phyloP scores from a whole-genome alignment of 345 rosid genomes.

The Heritiera littoralis region DNA sequence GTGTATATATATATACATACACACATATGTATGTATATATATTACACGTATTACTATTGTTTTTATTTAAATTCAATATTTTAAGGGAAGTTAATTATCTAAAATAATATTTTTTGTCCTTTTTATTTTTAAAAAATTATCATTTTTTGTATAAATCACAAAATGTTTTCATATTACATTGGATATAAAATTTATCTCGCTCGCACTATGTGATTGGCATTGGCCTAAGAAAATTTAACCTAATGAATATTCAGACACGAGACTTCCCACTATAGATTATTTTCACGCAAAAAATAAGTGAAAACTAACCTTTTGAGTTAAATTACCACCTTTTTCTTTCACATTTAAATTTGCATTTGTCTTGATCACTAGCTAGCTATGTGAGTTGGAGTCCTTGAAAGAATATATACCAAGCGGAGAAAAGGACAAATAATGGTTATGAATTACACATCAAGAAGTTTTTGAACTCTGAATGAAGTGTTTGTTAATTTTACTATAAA shows the following conservation, averaged over 20 bases:
- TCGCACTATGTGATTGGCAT: too few species aligned
- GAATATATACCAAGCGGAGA: conserved; percentile 11
- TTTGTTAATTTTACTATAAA: background rate
- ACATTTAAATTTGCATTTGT: conserved; percentile 2
- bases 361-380: background rate
- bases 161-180: too few species aligned
- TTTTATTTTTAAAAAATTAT: background rate
- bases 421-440: conserved; percentile 13
- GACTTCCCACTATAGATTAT: too few species aligned
- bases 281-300: too few species aligned
- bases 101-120: too few species aligned
- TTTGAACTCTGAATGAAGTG: background rate
- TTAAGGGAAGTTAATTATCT: background rate
- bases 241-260: too few species aligned
- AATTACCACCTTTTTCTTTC: background rate
- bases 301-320: too few species aligned
- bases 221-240: too few species aligned
- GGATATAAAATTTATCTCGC: too few species aligned
- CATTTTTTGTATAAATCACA: too few species aligned
- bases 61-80: background rate
- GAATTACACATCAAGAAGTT: background rate
- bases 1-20: too few species aligned
- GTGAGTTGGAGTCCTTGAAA: background rate
- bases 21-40: background rate
- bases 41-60: background rate